These are phyloP conservation scores for Penicillium decumbens DNA, from an alignment of 2,329 filamentous ascomycete species.

Conservation along the genomic window DNA sequence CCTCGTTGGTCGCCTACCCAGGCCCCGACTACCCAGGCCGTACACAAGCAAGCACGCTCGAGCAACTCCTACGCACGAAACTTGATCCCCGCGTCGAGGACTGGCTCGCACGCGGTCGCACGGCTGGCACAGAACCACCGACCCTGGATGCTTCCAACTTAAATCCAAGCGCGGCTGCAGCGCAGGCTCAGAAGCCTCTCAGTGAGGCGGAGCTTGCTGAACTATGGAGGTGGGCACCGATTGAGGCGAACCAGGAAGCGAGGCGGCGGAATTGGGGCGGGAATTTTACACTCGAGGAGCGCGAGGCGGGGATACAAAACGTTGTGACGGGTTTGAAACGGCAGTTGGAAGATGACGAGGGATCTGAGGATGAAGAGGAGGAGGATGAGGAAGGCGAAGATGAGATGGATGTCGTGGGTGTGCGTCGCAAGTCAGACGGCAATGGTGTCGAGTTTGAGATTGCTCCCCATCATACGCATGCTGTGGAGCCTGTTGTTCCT, in stretches of 20 bases:
- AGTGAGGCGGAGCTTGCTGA: conserved; percentile 51
- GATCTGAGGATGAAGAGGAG: conserved; percentile 43
- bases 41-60: conserved; percentile 58
- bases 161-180: conserved; percentile 17
- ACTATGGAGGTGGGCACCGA: conserved; percentile 57
- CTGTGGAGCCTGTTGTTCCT: conserved; percentile 32
- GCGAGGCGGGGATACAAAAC: conserved; percentile 60
- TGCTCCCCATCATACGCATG: conserved; percentile 24
- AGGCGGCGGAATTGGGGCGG: conserved; percentile 53
- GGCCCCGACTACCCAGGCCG: conserved; percentile 69
- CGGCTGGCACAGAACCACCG: conserved; percentile 29
- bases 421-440: conserved; percentile 31
- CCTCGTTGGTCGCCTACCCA: conserved; percentile 67
- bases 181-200: conserved; percentile 23
- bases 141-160: background rate
- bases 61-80: conserved; percentile 74
- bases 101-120: conserved; percentile 62
- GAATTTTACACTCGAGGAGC: conserved; percentile 68
- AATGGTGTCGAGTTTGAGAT: conserved; percentile 35
- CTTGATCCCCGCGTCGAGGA: conserved; percentile 72
- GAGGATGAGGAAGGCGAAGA: conserved; percentile 48
- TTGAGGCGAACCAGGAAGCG: conserved; percentile 46
- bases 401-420: conserved; percentile 41
- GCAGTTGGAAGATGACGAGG: conserved; percentile 53
- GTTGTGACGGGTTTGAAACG: conserved; percentile 67